Evolutionary conservation across 805 yeast species (phyloP).

Genomic region (Yarrowia phangngaensis): DNA sequence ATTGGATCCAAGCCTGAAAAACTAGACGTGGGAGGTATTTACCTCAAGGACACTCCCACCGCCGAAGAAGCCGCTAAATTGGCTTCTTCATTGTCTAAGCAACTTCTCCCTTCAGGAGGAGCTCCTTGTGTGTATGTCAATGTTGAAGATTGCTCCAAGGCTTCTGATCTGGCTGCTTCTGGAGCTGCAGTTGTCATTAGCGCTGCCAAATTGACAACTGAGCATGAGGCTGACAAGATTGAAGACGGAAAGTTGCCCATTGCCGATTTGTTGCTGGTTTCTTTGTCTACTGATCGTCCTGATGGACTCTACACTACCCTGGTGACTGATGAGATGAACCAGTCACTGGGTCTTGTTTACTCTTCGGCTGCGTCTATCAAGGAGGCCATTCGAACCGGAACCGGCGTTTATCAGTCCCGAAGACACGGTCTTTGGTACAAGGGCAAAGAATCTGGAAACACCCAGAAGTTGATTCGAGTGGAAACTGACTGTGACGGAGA

Average conservation of each 20-base stretch:
- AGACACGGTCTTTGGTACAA: slow-evolving; percentile 90
- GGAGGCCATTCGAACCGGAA: slow-evolving; percentile 72
- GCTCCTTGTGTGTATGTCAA: slow-evolving; percentile 31
- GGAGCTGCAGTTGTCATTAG: slow-evolving; percentile 21
- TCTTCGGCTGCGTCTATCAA: slow-evolving; percentile 77
- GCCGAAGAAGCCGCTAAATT: slow-evolving; percentile 12
- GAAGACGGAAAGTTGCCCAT: slow-evolving; percentile 37
- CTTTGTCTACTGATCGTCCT: slow-evolving; percentile 71
- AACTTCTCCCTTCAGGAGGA: slow-evolving; percentile 24
- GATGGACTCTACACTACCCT: slow-evolving; percentile 85
- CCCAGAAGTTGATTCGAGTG: slow-evolving; percentile 66
- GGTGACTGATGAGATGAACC: slow-evolving; percentile 64
- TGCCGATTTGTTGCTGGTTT: slow-evolving; percentile 47
- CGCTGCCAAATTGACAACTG: slow-evolving; percentile 7
- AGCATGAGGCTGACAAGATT: slow-evolving; percentile 11
- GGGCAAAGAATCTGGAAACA: slow-evolving; percentile 95
- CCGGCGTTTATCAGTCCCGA: slow-evolving; percentile 93
- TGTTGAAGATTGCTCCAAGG: slow-evolving; percentile 27
- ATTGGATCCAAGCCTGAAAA: slow-evolving; percentile 30
- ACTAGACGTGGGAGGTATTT: slow-evolving; percentile 28
- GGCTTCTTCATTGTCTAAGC: slow-evolving; percentile 5
- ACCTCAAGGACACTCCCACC: slow-evolving; percentile 20
- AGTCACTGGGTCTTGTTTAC: slow-evolving; percentile 84
- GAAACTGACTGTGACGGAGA: slow-evolving; percentile 90
- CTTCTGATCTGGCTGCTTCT: slow-evolving; percentile 5